Conservation (phyloP, 305 asterid genomes). For the Fraxinus sp. region DNA sequence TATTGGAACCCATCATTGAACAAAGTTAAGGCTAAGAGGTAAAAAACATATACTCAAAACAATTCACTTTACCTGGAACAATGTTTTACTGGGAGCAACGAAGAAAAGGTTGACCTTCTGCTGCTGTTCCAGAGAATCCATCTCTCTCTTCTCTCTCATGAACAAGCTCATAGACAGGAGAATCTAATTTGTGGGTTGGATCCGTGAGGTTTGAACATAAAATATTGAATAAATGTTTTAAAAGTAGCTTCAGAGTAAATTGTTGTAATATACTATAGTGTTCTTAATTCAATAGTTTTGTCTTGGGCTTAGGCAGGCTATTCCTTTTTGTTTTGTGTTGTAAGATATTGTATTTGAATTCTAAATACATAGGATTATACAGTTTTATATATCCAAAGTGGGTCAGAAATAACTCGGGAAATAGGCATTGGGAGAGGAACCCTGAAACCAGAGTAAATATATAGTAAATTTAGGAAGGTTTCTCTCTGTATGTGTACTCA, state of each 20-base stretch:
- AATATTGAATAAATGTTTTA: conserved; percentile 41
- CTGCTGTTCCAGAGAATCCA: conserved; percentile 29
- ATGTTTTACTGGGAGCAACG: conserved; percentile 32
- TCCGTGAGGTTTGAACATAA: conserved; percentile 63
- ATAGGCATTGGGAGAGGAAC: conserved; percentile 53
- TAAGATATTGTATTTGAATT: conserved; percentile 32
- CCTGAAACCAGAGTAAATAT: conserved; percentile 25
- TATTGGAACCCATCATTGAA: conserved; percentile 16
- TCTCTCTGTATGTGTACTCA: conserved; percentile 36
- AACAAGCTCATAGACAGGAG: conserved; percentile 52
- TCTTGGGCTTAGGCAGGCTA: conserved; percentile 46
- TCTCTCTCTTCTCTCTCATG: conserved; percentile 29
- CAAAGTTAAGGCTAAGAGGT: background rate
- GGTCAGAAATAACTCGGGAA: conserved; percentile 39
- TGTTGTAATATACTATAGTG: conserved; percentile 44
- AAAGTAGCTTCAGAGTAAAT: conserved; percentile 63
- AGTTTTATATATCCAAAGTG: conserved; percentile 32
- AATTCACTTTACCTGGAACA: conserved; percentile 49
- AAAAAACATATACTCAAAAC: conserved; percentile 13
- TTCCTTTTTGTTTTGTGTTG: conserved; percentile 66
- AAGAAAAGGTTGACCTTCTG: conserved; percentile 31
- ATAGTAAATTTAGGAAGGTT: background rate
- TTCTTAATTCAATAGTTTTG: conserved; percentile 40
- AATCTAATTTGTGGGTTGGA: conserved; percentile 67
- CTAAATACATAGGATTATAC: conserved; percentile 3